Evolutionary conservation across 2,329 filamentous ascomycete genomes (phyloP).

Genomic region (Claviceps lovelessii): DNA sequence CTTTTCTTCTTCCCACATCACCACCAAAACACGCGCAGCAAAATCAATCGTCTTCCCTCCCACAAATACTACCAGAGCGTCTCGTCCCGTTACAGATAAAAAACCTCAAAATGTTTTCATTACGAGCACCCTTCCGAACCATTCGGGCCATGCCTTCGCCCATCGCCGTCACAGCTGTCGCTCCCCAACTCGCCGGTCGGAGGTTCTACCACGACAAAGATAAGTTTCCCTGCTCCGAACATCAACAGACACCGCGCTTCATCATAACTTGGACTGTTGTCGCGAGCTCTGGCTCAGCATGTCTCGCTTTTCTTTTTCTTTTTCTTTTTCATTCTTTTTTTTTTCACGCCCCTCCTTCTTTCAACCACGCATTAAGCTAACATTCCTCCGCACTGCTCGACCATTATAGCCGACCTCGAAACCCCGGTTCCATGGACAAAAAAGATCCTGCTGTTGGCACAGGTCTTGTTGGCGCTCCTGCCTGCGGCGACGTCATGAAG

Average conservation of each 20-base stretch:
- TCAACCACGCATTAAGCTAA: slow-evolving; percentile 1
- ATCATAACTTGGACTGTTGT: background rate
- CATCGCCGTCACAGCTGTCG: slow-evolving; percentile 5
- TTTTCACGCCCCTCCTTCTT: too few species aligned
- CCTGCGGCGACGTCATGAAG: slow-evolving; percentile 88
- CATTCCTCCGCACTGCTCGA: slow-evolving; percentile 20
- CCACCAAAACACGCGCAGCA: background rate
- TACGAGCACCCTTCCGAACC: slow-evolving; percentile 7
- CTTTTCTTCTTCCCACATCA: background rate
- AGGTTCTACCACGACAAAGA: slow-evolving; percentile 36
- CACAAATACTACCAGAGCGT: background rate
- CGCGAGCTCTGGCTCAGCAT: background rate
- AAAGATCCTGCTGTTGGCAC: slow-evolving; percentile 73
- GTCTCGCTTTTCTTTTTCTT: background rate
- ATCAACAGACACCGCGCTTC: too few species aligned
- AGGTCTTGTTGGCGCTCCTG: slow-evolving; percentile 77
- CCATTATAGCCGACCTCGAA: slow-evolving; percentile 39
- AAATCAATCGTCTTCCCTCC: background rate
- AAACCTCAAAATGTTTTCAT: slow-evolving; percentile 6
- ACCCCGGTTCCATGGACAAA: slow-evolving; percentile 50
- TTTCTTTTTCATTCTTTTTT: background rate
- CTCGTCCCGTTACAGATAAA: background rate
- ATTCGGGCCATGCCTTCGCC: slow-evolving; percentile 7
- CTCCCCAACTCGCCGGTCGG: slow-evolving; percentile 21
- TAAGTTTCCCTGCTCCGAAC: slow-evolving; percentile 1